Percentiles rank a stretch among this genome's conserved stretches.
Conservation (phyloP, 208 protist genomes). For the Naegleria gruberi region DNA sequence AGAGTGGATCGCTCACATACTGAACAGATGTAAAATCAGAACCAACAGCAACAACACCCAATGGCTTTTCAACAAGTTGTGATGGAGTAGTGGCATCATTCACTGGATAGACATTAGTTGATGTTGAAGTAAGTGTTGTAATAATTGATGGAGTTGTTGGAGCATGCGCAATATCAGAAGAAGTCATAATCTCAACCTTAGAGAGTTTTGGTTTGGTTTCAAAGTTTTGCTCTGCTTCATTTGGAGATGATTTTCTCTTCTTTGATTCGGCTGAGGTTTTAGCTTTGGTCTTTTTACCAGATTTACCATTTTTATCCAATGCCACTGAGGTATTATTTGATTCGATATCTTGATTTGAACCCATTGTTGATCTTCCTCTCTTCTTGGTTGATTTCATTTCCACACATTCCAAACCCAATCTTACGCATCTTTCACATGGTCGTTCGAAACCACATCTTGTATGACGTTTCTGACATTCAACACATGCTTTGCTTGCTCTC, state of each 20-base stretch:
- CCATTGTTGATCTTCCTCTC: background rate
- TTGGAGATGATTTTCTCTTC: background rate
- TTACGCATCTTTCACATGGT: background rate
- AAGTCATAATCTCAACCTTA: background rate
- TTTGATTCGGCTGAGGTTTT: background rate
- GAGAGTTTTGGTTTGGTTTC: background rate
- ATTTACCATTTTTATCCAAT: background rate
- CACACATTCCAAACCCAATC: background rate
- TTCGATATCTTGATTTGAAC: background rate
- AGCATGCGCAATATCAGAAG: too few species aligned
- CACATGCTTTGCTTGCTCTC: background rate
- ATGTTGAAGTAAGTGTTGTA: too few species aligned
- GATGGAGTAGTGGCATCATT: too few species aligned
- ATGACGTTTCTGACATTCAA: background rate
- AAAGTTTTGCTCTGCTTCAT: background rate
- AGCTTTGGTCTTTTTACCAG: background rate
- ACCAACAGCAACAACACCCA: background rate
- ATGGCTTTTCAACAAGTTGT: too few species aligned
- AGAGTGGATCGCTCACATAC: background rate
- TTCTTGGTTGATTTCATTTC: background rate
- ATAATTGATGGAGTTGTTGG: too few species aligned
- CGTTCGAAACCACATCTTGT: constrained; percentile 8
- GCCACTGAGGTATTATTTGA: background rate
- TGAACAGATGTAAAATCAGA: background rate
- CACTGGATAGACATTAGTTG: too few species aligned